phyloP scores from a whole-genome alignment of 257 asterid genomes.

The Rhazya stricta region DNA sequence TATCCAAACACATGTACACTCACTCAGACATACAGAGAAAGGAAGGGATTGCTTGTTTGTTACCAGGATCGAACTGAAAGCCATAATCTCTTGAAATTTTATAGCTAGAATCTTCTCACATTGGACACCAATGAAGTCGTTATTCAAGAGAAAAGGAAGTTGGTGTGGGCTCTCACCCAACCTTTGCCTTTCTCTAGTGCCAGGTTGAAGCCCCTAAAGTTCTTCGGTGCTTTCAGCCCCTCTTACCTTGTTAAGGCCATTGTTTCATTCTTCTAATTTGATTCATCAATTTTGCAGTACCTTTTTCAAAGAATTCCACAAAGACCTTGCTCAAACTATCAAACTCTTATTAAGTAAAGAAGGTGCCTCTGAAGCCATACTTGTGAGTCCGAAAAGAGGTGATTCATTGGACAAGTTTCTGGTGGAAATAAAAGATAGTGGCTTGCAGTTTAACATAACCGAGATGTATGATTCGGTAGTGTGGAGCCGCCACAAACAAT shows the following conservation, averaged over 20 bases:
- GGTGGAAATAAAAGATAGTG: slow-evolving; percentile 41
- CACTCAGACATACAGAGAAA: background rate
- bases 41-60: background rate
- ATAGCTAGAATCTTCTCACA: background rate
- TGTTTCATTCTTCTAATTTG: background rate
- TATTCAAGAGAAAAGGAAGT: background rate
- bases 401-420: slow-evolving; percentile 80
- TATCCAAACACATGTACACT: background rate
- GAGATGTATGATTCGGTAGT: slow-evolving; percentile 58
- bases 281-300: slow-evolving; percentile 56
- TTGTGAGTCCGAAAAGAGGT: slow-evolving; percentile 82
- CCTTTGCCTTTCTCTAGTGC: background rate
- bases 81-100: background rate
- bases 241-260: background rate
- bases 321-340: slow-evolving; percentile 67
- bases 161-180: background rate
- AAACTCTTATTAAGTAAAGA: slow-evolving; percentile 56
- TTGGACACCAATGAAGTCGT: background rate
- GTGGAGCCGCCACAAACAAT: slow-evolving; percentile 54
- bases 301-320: slow-evolving; percentile 76
- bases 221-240: background rate
- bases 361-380: slow-evolving; percentile 71
- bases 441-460: slow-evolving; percentile 50
- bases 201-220: background rate
- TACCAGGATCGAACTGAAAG: background rate